Percentiles rank a stretch among this genome's conserved stretches.
phyloP scores from a whole-genome alignment of 2,329 filamentous ascomycete species.

The Cladobotryum mycophilum region DNA sequence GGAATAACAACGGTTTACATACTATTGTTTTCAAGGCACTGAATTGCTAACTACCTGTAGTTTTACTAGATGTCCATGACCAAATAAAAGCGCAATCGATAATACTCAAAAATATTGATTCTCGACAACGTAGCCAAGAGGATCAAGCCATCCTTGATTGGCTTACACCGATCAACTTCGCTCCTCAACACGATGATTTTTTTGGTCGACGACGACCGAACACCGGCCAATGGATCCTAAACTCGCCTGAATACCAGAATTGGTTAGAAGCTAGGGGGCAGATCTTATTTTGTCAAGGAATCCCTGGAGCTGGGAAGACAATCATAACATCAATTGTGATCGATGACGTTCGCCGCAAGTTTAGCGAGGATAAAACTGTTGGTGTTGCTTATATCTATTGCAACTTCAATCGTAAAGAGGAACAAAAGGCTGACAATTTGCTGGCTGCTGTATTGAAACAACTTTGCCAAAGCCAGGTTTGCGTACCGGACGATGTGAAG shows the following conservation, averaged over 20 bases:
- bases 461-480: neutral
- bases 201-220: neutral
- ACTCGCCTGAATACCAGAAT: neutral
- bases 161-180: neutral
- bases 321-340: neutral
- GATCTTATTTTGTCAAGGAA: neutral
- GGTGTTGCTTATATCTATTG: neutral
- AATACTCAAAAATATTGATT: neutral
- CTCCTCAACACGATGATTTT: neutral
- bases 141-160: neutral
- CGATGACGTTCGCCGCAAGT: neutral
- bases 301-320: neutral
- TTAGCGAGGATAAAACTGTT: neutral
- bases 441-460: neutral
- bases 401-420: neutral
- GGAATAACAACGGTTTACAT: too few species aligned
- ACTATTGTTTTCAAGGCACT: too few species aligned
- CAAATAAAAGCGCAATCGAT: too few species aligned
- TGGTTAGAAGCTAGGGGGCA: neutral
- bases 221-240: neutral
- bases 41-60: too few species aligned
- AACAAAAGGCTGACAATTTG: neutral
- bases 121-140: neutral
- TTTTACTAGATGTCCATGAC: too few species aligned
- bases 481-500: neutral